Base-by-base conservation (phyloP, 345 rosid species). In the Odontarrhena argentea region DNA sequence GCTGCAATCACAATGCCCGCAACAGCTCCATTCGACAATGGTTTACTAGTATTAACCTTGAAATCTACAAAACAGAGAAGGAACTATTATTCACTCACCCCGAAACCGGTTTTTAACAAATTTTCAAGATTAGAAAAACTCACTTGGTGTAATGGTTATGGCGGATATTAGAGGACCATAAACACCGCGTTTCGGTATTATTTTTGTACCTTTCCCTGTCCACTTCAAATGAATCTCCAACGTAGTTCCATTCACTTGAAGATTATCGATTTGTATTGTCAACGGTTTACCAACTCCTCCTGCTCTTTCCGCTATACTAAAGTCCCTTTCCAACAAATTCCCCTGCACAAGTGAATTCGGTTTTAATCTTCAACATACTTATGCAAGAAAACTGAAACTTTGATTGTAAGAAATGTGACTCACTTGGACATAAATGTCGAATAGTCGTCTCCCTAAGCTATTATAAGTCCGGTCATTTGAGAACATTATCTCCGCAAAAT, bases 141-240 rank as follows among this genome's bases (percentile, higher is more conserved):
- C 77, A 90, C 97, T 85, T 7, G 92, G 89, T 53, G 89, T 85
- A 43, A 94, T 74, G 10, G 86, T 69, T 58, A 85, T 85, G 43
- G 86, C 99, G 8, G 92, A 86, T 69, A 94, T 84, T 53, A 94
- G 92, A 67, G 99, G 99, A 28, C 97, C 99, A 59, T 90, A 84
- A 48, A 77, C 85, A 37, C 88, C 89, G 61, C 91, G 62, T 2
- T 48, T 68, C 6, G 99, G 99, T 68, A 93, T 28, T 4, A 84
- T 71, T 14, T 58, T 82, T 12, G 97, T 88, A 50, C 99, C 97
- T 84, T 83, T 86, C 6, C 98, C 96, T 13, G 76, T 13, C 99
- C 99, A 94, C 35, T 76, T 76, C 42, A 90, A 78, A 71, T 76
- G 89, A 63, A 94, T 81, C 82, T 88, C 92, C 68, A 93, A 14